Evolutionary conservation across 306 rosid species (phyloP), one percentile per base, ranked within the genome.

Genomic region (Glycine soja): DNA sequence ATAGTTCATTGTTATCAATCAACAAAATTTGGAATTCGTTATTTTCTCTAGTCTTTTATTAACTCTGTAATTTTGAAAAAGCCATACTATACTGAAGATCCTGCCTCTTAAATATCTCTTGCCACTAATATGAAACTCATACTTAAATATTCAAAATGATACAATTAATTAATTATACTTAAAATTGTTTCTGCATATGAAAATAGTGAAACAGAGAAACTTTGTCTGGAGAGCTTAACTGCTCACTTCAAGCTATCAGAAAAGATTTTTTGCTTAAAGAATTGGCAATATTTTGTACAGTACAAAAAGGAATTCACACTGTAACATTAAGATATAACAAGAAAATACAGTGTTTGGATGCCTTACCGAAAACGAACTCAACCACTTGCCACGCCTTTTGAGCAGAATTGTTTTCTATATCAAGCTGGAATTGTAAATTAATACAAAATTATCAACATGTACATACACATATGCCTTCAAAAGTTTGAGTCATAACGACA

Each of bases 351-450:
- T 40, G 42, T 69, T 52, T 2, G 70, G 50, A 82, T 64, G 86
- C 76, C 91, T 90, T 93, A 95, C 98, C 99, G 54, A 95, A 92
- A 80, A 90, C 56, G 82, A 93, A 88, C 87, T 95, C 99, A 79
- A 90, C 87, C 75, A 9, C 85, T 86, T 95, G 99, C 99, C 99
- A 95, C 50, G 76, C 82, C 85, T 87, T 89, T 83, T 95, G 99
- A 83, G 59, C 93, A 53, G 92, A 86, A 86, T 65, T 95, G 56
- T 93, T 78, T 86, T 84, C 85, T 80, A 95, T 86, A 84, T 95
- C 99, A 76, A 95, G 99, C 99, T 95, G 94, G 87, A 84, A 88
- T 66, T 50, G 57, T 69, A 61, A 74, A 85, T 58, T 62, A 77
- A 70, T 71, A 19, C 70, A 72, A 66, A 71, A 78, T 74, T 30